A percentile compares a stretch with the other conserved stretches of the same genome.
Conservation (phyloP, 305 asterid species). For the Fraxinus velutina region DNA sequence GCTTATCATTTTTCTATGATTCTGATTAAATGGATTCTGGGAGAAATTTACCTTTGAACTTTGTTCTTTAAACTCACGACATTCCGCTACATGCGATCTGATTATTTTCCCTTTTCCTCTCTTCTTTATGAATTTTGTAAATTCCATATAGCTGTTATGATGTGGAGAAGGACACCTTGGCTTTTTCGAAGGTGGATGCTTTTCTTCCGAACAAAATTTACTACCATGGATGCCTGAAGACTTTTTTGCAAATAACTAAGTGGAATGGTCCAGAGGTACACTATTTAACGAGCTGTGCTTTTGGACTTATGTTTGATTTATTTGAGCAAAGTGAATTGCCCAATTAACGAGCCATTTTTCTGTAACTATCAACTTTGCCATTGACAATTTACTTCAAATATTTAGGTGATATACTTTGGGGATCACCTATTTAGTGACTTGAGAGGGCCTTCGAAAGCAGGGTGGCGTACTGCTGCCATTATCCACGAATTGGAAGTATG, state of each 20-base stretch:
- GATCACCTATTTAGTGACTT: conserved; percentile 97
- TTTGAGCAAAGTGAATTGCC: conserved; percentile 12
- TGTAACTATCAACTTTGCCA: background rate
- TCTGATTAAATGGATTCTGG: background rate
- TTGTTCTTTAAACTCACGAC: conserved; percentile 3
- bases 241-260: conserved; percentile 87
- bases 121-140: conserved; percentile 24
- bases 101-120: conserved; percentile 4
- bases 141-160: conserved; percentile 64
- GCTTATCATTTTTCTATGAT: background rate
- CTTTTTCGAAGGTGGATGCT: conserved; percentile 78
- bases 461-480: conserved; percentile 98
- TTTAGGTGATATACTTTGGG: conserved; percentile 94
- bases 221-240: conserved; percentile 89
- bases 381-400: conserved; percentile 1
- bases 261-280: conserved; percentile 98
- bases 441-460: conserved; percentile 96
- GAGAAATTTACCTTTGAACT: conserved; percentile 10
- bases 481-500: conserved; percentile 87
- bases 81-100: background rate
- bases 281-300: conserved; percentile 9
- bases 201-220: conserved; percentile 77
- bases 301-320: conserved; percentile 8
- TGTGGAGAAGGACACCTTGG: conserved; percentile 82
- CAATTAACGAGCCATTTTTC: background rate